Evolutionary conservation across 2,329 filamentous ascomycete species (phyloP).

Genomic region (Sodiomyces alkalinus): DNA sequence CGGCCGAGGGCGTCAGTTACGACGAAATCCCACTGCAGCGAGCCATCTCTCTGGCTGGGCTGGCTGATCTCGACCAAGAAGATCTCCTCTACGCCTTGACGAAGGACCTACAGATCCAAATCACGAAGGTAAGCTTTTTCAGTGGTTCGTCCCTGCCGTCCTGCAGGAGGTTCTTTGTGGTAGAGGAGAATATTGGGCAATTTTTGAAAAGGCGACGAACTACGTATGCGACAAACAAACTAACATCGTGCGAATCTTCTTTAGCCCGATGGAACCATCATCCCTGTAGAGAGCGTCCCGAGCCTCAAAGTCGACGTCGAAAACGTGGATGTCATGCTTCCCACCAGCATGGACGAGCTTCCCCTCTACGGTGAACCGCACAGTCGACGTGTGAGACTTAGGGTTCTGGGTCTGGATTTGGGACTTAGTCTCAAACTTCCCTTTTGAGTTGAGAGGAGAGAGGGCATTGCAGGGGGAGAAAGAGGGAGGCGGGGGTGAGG

Average conservation of each 20-base stretch:
- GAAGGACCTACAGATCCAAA: conserved; percentile 14
- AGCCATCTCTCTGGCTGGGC: conserved; percentile 1
- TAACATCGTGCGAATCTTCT: conserved; percentile 1
- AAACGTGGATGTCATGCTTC: conserved; percentile 14
- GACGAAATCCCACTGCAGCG: conserved; percentile 17
- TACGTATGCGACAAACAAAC: too few relatives aligned
- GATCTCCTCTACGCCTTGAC: conserved; percentile 1
- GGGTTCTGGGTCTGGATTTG: too few relatives aligned
- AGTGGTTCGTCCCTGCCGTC: too few relatives aligned
- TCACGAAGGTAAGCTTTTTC: conserved; percentile 15
- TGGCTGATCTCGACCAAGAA: not conserved
- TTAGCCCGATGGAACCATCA: conserved; percentile 16
- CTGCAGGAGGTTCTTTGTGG: too few relatives aligned
- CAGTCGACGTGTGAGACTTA: conserved; percentile 1
- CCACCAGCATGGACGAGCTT: conserved; percentile 12
- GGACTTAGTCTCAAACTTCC: not conserved
- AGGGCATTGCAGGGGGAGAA: too few relatives aligned
- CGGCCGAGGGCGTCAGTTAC: conserved; percentile 15
- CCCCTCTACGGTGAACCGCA: conserved; percentile 11
- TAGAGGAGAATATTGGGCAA: too few relatives aligned
- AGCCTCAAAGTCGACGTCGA: conserved; percentile 23
- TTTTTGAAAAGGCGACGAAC: too few relatives aligned
- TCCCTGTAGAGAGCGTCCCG: conserved; percentile 12
- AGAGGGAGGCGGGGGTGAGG: too few relatives aligned
- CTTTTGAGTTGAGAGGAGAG: too few relatives aligned